Base-by-base conservation (phyloP, 805 yeast species). In the Yarrowia yakushimensis region DNA sequence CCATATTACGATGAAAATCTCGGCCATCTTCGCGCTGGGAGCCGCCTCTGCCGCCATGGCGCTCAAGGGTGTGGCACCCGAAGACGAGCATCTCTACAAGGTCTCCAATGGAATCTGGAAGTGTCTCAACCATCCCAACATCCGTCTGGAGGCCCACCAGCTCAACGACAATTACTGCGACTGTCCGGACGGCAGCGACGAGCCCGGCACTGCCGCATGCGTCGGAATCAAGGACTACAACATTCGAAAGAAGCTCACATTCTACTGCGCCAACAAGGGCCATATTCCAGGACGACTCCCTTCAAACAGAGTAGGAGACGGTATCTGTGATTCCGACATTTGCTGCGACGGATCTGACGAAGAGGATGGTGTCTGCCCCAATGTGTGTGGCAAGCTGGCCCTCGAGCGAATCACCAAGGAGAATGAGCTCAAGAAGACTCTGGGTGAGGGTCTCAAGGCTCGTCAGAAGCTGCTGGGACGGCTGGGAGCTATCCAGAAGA, bases 281-380 rank as follows among this genome's bases (percentile, higher is more conserved):
- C 87, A 83, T 67, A 69, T 79, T 4, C 83, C 91, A 0, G 78
- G 79, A 10, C 82, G 78, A 66, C 80, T 94, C 13, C 86, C 90
- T 5, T 79, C 85, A 8, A 82, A 77, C 68, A 81, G 85, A 64
- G 88, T 94, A 17, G 84, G 86, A 68, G 99, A 94, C 74, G 97
- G 97, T 0, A 85, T 86, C 2, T 94, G 99, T 76, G 99, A 94
- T 71, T 88, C 87, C 71, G 87, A 85, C 18, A 61, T 79, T 11
- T 94, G 99, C 73, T 94, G 99, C 74, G 99, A 94, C 74, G 98
- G 99, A 9, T 81, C 90, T 1, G 99, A 94, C 74, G 99, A 94
- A 65, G 64, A 72, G 72, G 75, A 60, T 4, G 78, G 78, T 1
- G n/a, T 67, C 27, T 90, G 96, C 71, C 81, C 82, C 4, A 77